Evolutionary conservation across 1,284 basidiomycete species (phyloP).

Genomic region (Apiotrichum gamsii): DNA sequence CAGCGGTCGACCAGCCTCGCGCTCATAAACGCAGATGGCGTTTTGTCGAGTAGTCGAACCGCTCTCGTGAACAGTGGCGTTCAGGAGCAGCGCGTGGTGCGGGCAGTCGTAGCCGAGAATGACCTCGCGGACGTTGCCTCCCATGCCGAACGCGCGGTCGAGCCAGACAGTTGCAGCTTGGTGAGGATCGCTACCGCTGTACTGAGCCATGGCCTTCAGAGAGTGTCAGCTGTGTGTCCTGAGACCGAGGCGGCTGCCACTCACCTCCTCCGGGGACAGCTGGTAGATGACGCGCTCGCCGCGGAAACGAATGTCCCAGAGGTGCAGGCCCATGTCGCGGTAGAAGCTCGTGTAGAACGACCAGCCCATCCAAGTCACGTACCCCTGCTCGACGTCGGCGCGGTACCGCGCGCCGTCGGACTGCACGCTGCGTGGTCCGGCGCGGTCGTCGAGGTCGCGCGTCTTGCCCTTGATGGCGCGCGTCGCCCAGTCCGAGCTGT

Average conservation of each 20-base stretch:
- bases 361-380: slow-evolving; percentile 55
- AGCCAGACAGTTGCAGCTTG: slow-evolving; percentile 61
- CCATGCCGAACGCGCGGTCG: slow-evolving; percentile 62
- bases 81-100: slow-evolving; percentile 56
- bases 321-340: slow-evolving; percentile 58
- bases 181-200: slow-evolving; percentile 60
- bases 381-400: slow-evolving; percentile 54
- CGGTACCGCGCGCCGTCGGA: slow-evolving; percentile 58
- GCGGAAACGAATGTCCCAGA: slow-evolving; percentile 60
- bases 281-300: slow-evolving; percentile 62
- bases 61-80: slow-evolving; percentile 53
- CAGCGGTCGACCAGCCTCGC: slow-evolving; percentile 56
- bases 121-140: slow-evolving; percentile 55
- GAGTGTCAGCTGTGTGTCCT: no score
- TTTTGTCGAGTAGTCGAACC: slow-evolving; percentile 51
- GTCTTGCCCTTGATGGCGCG: slow-evolving; percentile 45
- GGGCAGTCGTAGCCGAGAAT: slow-evolving; percentile 63
- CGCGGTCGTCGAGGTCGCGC: slow-evolving; percentile 58
- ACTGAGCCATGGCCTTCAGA: slow-evolving; percentile 59
- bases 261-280: slow-evolving; percentile 50
- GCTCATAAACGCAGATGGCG: slow-evolving; percentile 62
- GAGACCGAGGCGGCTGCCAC: no score
- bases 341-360: slow-evolving; percentile 55
- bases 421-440: slow-evolving; percentile 57
- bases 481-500: slow-evolving; percentile 33